These are phyloP conservation scores for Acanthamoeba lenticulata DNA, from an alignment of 208 protist genomes.

Conservation along the genomic window DNA sequence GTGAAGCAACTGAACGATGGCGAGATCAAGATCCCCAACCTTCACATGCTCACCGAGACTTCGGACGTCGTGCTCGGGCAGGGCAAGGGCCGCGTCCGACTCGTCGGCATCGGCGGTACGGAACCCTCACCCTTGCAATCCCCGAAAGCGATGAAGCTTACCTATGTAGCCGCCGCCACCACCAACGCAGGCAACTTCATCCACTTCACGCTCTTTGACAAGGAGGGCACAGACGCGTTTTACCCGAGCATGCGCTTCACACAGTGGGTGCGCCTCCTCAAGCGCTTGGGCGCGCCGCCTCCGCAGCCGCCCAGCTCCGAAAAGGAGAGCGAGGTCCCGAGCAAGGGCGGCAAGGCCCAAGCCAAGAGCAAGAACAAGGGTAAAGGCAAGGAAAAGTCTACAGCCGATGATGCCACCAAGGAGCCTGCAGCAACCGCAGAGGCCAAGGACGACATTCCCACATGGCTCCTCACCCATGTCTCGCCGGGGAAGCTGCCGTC, in stretches of 20 bases:
- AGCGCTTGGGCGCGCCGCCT: neutral
- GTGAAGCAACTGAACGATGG: neutral
- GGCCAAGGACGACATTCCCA: neutral
- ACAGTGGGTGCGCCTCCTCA: constrained; percentile 36
- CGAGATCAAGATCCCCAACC: constrained; percentile 1
- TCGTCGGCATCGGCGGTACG: constrained; percentile 39
- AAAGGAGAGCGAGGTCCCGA: neutral
- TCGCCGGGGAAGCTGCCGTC: constrained; percentile 41
- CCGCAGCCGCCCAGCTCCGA: neutral
- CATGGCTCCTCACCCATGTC: constrained; percentile 45
- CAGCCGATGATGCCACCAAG: neutral
- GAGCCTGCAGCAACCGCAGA: neutral
- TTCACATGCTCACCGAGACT: constrained; percentile 35
- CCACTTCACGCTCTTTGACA: constrained; percentile 48
- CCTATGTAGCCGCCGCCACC: no score
- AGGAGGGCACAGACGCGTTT: constrained; percentile 55
- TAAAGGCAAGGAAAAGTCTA: neutral
- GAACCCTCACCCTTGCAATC: neutral
- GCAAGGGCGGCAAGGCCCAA: neutral
- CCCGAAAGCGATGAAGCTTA: no score
- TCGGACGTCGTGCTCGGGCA: constrained; percentile 25
- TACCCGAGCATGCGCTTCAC: constrained; percentile 48
- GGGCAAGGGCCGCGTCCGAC: constrained; percentile 22
- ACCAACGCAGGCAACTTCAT: constrained; percentile 29
- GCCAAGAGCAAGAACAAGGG: neutral